Evolutionary conservation across 768 basidiomycete genomes (phyloP).

Genomic region (Basidioascus undulatus): DNA sequence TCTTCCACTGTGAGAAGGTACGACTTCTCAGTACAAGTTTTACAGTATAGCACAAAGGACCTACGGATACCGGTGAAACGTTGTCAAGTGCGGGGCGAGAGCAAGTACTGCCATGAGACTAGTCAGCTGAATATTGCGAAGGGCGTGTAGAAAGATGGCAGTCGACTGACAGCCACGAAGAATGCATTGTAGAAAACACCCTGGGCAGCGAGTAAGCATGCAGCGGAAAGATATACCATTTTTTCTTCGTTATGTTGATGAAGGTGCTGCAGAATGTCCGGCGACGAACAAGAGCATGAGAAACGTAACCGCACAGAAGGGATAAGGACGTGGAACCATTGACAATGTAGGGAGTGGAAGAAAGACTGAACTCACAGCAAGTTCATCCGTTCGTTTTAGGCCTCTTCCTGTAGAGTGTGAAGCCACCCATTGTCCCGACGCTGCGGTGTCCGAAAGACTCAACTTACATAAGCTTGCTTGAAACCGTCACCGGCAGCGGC

Average conservation of each 20-base stretch:
- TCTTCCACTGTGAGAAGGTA: too few species aligned
- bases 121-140: background rate
- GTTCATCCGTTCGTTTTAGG: constrained; percentile 94
- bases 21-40: too few species aligned
- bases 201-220: constrained; percentile 66
- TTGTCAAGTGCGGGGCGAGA: constrained; percentile 7
- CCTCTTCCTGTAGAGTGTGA: constrained; percentile 75
- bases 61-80: constrained; percentile 13
- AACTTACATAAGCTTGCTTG: too few species aligned
- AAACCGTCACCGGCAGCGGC: too few species aligned
- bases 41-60: too few species aligned
- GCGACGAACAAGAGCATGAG: constrained; percentile 1
- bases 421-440: constrained; percentile 51
- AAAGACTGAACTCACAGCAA: constrained; percentile 49
- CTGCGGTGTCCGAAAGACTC: too few species aligned
- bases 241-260: constrained; percentile 88
- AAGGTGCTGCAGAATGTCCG: constrained; percentile 19
- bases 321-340: too few species aligned
- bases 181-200: constrained; percentile 62
- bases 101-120: background rate
- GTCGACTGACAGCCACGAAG: constrained; percentile 5
- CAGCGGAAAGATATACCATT: constrained; percentile 56
- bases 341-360: too few species aligned
- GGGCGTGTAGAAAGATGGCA: background rate
- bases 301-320: constrained; percentile 6